These are phyloP conservation scores for Corymbia calophylla DNA, from an alignment of 441 rosid species.

Conservation along the genomic window DNA sequence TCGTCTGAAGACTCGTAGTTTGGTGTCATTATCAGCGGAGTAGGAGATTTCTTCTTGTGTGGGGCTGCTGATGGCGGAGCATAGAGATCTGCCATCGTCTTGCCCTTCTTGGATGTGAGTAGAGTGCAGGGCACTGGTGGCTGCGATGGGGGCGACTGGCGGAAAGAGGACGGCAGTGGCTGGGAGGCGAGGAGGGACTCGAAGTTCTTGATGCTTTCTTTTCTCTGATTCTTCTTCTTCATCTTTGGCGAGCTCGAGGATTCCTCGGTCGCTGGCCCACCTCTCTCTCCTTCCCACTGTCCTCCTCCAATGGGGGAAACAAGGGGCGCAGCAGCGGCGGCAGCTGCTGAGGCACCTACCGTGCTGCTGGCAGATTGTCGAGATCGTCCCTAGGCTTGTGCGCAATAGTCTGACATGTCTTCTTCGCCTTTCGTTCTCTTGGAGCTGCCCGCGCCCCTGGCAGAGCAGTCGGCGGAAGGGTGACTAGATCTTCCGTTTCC, in stretches of 20 bases:
- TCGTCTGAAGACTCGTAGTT: neutral
- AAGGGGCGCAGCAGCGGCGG: neutral
- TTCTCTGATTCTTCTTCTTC: no score
- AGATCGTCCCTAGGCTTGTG: neutral
- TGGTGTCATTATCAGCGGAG: conserved; percentile 19
- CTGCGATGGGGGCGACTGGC: neutral
- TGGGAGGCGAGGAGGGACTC: no score
- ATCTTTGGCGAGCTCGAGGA: no score
- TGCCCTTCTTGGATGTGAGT: conserved; percentile 48
- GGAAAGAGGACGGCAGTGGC: no score
- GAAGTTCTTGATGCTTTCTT: no score
- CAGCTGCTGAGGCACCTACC: neutral
- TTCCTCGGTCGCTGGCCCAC: no score
- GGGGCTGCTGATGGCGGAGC: neutral
- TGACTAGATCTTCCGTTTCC: neutral
- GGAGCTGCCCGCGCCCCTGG: neutral
- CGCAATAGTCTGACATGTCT: neutral
- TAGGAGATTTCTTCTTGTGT: conserved; percentile 8
- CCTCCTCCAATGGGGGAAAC: no score
- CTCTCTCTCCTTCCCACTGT: no score
- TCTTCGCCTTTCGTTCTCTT: neutral
- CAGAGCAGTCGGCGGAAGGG: neutral
- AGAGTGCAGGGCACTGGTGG: conserved; percentile 33
- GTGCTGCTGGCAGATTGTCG: neutral
- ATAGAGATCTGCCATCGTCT: no score